Percentiles rank a stretch among this genome's conserved stretches.
These are phyloP conservation scores for Phialocephala subalpina DNA, from an alignment of 2,329 filamentous ascomycete species.

Conservation along the genomic window DNA sequence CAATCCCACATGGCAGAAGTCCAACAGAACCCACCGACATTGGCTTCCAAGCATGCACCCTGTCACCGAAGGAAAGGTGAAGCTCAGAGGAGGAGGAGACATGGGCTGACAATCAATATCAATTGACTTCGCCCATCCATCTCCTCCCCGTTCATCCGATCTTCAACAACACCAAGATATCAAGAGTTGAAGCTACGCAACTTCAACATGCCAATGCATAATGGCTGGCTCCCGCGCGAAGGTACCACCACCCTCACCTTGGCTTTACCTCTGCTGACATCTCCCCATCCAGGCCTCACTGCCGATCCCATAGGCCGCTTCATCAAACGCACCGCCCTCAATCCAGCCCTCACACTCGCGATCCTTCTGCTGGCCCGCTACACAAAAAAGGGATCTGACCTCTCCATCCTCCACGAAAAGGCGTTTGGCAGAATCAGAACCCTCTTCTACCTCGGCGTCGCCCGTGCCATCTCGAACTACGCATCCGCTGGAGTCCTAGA, in stretches of 20 bases:
- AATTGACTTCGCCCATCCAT: background rate
- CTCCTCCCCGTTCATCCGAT: background rate
- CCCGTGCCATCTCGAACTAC: constrained; percentile 56
- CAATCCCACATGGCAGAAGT: constrained; percentile 5
- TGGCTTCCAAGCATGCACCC: background rate
- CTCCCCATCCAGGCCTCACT: constrained; percentile 53
- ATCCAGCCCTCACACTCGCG: constrained; percentile 69
- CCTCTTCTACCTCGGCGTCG: constrained; percentile 60
- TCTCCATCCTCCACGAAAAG: constrained; percentile 60
- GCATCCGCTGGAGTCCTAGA: constrained; percentile 58
- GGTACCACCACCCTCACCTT: constrained; percentile 42
- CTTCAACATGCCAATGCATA: constrained; percentile 55
- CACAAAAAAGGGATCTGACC: constrained; percentile 66
- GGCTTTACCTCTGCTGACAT: background rate
- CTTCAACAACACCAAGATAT: background rate
- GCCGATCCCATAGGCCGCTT: constrained; percentile 66
- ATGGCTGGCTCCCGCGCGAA: constrained; percentile 62
- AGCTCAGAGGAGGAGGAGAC: background rate
- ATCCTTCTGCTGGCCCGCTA: constrained; percentile 69
- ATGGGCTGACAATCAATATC: background rate
- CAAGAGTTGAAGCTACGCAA: background rate
- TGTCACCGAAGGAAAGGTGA: background rate
- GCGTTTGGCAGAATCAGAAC: constrained; percentile 60
- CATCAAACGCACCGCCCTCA: constrained; percentile 67
- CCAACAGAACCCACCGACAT: background rate